Evolutionary conservation across 257 asterid genomes (phyloP).

Genomic region (Solanum virginianum): DNA sequence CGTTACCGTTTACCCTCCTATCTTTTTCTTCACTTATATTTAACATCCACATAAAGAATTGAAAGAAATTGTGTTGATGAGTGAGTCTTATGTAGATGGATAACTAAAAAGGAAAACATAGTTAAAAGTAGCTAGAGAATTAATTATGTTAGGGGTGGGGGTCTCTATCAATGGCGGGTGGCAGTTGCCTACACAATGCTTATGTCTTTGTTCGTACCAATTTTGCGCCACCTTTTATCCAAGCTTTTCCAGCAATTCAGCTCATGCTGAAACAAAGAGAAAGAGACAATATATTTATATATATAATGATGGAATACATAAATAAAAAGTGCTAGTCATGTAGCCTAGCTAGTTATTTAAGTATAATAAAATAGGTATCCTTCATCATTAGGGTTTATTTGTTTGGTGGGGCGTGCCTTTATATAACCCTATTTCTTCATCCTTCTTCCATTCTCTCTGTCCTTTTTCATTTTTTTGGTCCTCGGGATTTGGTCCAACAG

Average conservation of each 20-base stretch:
- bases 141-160: background rate
- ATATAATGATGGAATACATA: background rate
- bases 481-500: slow-evolving; percentile 34
- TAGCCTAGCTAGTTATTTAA: background rate
- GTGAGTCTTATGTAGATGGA: background rate
- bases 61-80: background rate
- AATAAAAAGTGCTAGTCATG: background rate
- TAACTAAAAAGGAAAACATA: background rate
- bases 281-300: background rate
- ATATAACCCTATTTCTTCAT: slow-evolving; percentile 21
- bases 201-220: slow-evolving; percentile 4
- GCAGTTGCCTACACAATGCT: slow-evolving; percentile 19
- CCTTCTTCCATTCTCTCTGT: slow-evolving; percentile 19
- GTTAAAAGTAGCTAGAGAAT: background rate
- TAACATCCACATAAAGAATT: background rate
- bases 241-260: slow-evolving; percentile 67
- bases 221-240: slow-evolving; percentile 49
- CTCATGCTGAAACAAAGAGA: slow-evolving; percentile 14
- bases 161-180: slow-evolving; percentile 49
- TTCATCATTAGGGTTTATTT: slow-evolving; percentile 59
- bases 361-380: background rate
- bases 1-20: background rate
- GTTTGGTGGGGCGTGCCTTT: slow-evolving; percentile 7
- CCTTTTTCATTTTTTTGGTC: no score
- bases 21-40: background rate